Base-by-base conservation (phyloP, 163 green algal genomes). In the Scenedesmus sp. region DNA sequence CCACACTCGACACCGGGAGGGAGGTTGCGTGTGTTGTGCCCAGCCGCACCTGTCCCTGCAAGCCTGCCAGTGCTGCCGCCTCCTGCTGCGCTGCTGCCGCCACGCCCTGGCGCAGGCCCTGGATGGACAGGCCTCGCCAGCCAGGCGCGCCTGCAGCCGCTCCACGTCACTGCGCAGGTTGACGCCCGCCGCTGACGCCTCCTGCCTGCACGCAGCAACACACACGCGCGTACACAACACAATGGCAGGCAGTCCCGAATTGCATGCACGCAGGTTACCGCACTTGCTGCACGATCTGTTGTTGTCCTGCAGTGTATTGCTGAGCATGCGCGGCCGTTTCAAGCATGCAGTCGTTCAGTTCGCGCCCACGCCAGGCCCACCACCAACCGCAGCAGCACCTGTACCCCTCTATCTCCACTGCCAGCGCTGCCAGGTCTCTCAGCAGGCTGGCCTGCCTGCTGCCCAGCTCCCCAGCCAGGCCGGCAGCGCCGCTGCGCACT, bases 331-430 rank as follows among this genome's bases (percentile, higher is more conserved):
- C 10, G 59, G 7, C 22, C 22, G 12, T 73, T 20, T 9, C 22
- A 73, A 73, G 59, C 24, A 53, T 53, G 46, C 46, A 16, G 10
- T 10, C 10, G n/a, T 16, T 16, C 46, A 16, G 46, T 10, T 53
- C 46, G 46, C 46, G 46, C 10, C 46, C 46, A 53, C 46, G 7
- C 46, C 6, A 10, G 10, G 46, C 4, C 53, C 33, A 33, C 22
- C 49, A 56, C 49, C 49, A 13, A 35, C 30, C 7, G 65, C 10
- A 26, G n/a, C 49, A 33, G 16, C 84, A 91, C 87, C 87, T 81
- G 79, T 91, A 91, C 9, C 79, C 59, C 24, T 87, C 78, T 18
- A 91, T 79, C 56, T 91, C 87, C 22, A 83, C 78, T 40, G 87
- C 87, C 33, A 91, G 56, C 2, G 79, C 56, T 22, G 87, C 56